Evolutionary conservation across 352 stramenopile species (phyloP).

Genomic region (Phytophthora pseudosyringae): DNA sequence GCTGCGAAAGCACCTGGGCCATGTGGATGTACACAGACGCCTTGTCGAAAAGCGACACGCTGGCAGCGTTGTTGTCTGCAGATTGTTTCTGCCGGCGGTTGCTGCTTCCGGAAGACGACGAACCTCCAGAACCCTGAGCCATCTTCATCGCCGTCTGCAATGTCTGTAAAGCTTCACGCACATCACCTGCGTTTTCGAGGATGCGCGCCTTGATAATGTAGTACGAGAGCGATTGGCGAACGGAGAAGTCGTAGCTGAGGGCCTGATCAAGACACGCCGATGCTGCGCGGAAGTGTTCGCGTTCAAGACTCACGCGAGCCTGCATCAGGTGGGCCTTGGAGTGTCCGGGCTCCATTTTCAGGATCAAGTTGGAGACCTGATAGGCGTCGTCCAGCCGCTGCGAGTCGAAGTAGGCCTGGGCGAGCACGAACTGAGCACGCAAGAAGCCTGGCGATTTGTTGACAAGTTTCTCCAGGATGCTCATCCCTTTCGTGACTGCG

Average conservation of each 20-base stretch:
- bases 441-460: slow-evolving; percentile 86
- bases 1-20: slow-evolving; percentile 78
- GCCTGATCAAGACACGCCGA: slow-evolving; percentile 86
- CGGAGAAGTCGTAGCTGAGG: slow-evolving; percentile 89
- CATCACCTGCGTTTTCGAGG: slow-evolving; percentile 73
- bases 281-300: slow-evolving; percentile 77
- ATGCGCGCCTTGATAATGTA: slow-evolving; percentile 90
- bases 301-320: slow-evolving; percentile 80
- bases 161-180: slow-evolving; percentile 81
- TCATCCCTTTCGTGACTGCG: slow-evolving; percentile 45
- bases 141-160: slow-evolving; percentile 86
- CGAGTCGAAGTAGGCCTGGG: slow-evolving; percentile 78
- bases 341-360: slow-evolving; percentile 82
- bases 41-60: slow-evolving; percentile 80
- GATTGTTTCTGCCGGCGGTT: slow-evolving; percentile 21
- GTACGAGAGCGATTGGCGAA: slow-evolving; percentile 86
- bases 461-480: slow-evolving; percentile 82
- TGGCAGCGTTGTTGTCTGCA: slow-evolving; percentile 12
- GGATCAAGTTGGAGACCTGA: slow-evolving; percentile 72
- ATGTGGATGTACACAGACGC: slow-evolving; percentile 90
- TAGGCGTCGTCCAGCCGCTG: slow-evolving; percentile 81
- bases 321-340: slow-evolving; percentile 85
- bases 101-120: slow-evolving; percentile 9
- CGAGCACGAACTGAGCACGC: slow-evolving; percentile 83
- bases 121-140: slow-evolving; percentile 27